Evolutionary conservation across 2,329 filamentous ascomycete species (phyloP).

Genomic region (Diaporthe sp.): DNA sequence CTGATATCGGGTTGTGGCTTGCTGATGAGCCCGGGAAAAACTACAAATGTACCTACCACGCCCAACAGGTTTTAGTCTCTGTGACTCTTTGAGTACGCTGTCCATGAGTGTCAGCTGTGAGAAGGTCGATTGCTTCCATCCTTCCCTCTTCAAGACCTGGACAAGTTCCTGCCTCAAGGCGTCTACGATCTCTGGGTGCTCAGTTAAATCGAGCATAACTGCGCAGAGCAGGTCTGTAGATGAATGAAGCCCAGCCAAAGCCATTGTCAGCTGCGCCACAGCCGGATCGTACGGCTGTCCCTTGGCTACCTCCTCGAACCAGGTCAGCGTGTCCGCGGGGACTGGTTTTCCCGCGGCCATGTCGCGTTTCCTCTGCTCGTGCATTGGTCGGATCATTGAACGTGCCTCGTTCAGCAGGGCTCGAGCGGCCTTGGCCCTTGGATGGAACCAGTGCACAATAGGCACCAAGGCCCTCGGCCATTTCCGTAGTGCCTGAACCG

Average conservation of each 20-base stretch:
- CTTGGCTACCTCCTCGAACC: neutral
- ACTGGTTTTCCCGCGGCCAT: neutral
- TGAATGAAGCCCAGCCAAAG: neutral
- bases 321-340: neutral
- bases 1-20: neutral
- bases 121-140: neutral
- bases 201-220: neutral
- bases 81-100: neutral
- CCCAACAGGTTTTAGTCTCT: neutral
- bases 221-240: neutral
- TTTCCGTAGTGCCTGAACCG: neutral
- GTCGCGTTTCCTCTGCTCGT: neutral
- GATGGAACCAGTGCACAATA: neutral
- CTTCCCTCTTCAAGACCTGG: neutral
- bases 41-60: neutral
- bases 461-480: neutral
- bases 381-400: neutral
- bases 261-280: neutral
- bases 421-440: neutral
- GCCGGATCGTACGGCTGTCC: neutral
- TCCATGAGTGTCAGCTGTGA: neutral
- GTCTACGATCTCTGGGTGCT: neutral
- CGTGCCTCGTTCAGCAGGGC: neutral
- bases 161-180: neutral
- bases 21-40: neutral